These are phyloP conservation scores for Sarcocystis neurona DNA, from an alignment of 169 alveolate species.

Conservation along the genomic window DNA sequence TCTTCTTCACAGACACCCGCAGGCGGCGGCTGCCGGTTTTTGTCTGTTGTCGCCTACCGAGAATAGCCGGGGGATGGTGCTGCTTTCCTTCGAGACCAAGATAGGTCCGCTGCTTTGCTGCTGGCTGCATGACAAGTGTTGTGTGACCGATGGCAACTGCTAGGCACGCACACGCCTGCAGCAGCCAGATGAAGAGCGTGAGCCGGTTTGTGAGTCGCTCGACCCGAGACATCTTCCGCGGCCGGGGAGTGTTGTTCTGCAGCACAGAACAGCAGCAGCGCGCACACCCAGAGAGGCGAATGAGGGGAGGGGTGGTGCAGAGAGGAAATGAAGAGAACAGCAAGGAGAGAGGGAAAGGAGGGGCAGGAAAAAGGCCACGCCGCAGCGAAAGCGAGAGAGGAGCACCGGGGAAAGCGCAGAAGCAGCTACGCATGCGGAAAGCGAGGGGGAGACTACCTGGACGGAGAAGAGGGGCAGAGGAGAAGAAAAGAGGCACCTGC, in stretches of 20 bases:
- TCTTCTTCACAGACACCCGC: too few species aligned
- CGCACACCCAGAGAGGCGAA: not conserved
- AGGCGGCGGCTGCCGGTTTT: too few species aligned
- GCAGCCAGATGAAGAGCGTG: slow-evolving; percentile 25
- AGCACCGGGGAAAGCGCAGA: too few species aligned
- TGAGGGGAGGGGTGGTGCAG: not conserved
- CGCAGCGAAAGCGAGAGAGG: too few species aligned
- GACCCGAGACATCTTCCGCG: slow-evolving; percentile 58
- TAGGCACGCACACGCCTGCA: slow-evolving; percentile 16
- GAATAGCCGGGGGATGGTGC: not conserved
- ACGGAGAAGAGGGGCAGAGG: too few species aligned
- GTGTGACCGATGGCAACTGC: slow-evolving; percentile 16
- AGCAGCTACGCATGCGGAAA: too few species aligned
- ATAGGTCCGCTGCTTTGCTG: not conserved
- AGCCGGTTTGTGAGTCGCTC: slow-evolving; percentile 64
- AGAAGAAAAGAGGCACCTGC: too few species aligned
- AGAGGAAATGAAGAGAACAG: too few species aligned
- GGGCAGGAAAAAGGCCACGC: too few species aligned
- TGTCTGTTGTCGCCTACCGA: too few species aligned
- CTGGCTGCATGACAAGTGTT: not conserved
- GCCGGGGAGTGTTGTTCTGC: slow-evolving; percentile 40
- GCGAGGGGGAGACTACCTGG: too few species aligned
- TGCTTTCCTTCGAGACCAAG: not conserved
- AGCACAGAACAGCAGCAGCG: not conserved
- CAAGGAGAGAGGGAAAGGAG: too few species aligned